phyloP scores from a whole-genome alignment of 169 alveolate species.

The Plasmodium knowlesi region DNA sequence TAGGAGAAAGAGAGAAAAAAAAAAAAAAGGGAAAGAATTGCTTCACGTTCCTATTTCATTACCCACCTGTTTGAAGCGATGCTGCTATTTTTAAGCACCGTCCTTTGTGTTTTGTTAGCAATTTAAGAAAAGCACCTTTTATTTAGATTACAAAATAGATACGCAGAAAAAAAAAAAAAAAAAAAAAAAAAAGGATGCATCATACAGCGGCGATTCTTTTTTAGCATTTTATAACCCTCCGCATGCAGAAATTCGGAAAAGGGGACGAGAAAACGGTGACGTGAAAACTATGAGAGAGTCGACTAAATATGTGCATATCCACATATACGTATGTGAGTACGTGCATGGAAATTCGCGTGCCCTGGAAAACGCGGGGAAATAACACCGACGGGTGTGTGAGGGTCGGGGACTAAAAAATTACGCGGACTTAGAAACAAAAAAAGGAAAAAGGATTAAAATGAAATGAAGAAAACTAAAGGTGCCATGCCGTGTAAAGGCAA shows the following conservation, averaged over 20 bases:
- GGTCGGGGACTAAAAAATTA: neutral
- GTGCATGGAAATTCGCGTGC: neutral
- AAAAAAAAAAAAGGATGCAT: neutral
- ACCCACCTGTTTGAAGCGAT: neutral
- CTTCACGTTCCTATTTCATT: neutral
- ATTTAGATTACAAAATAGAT: constrained; percentile 22
- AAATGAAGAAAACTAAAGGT: neutral
- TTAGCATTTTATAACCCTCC: neutral
- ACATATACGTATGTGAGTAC: neutral
- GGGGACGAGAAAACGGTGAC: neutral
- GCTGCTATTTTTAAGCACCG: neutral
- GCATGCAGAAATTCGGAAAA: neutral
- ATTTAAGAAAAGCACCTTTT: constrained; percentile 12
- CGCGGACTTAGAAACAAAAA: neutral
- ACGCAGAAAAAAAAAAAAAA: constrained; percentile 10
- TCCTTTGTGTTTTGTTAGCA: constrained; percentile 11
- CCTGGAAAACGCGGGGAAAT: neutral
- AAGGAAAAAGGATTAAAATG: neutral
- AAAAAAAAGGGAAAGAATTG: constrained; percentile 28
- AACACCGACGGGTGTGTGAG: neutral
- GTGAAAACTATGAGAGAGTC: neutral
- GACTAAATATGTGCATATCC: neutral
- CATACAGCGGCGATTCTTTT: neutral
- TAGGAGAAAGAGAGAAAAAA: neutral
- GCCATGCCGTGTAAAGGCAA: neutral